Evolutionary conservation across 2,329 filamentous ascomycete genomes (phyloP).

Genomic region (Aphanoascus verrucosus): DNA sequence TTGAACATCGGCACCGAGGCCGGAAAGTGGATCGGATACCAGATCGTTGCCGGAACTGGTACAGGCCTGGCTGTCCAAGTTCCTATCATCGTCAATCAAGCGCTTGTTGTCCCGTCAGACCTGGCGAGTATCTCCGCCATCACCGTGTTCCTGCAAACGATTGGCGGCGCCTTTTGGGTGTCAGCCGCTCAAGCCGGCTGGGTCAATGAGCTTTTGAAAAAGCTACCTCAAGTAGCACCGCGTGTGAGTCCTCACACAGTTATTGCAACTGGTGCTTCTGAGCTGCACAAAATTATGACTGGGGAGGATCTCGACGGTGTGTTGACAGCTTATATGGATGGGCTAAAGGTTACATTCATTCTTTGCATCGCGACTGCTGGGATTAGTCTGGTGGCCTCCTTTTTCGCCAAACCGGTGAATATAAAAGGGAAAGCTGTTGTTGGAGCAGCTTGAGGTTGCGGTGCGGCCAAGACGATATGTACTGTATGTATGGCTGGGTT

Average conservation of each 20-base stretch:
- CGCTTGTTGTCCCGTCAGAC: conserved; percentile 15
- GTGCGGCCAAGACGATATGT: neutral
- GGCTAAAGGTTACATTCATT: conserved; percentile 12
- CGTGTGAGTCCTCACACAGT: conserved; percentile 36
- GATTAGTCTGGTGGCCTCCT: conserved; percentile 1
- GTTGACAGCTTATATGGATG: conserved; percentile 12
- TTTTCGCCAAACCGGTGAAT: conserved; percentile 5
- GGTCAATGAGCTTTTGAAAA: conserved; percentile 14
- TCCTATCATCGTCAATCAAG: conserved; percentile 17
- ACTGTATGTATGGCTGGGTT: neutral
- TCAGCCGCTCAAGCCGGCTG: conserved; percentile 19
- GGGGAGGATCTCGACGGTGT: conserved; percentile 22
- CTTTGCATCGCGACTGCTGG: conserved; percentile 9
- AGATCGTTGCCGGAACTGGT: conserved; percentile 20
- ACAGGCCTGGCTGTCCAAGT: conserved; percentile 20
- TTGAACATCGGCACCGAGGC: conserved; percentile 19
- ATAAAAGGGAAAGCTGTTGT: conserved; percentile 5
- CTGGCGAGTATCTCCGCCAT: conserved; percentile 18
- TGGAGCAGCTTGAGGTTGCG: conserved; percentile 4
- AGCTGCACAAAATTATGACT: conserved; percentile 46
- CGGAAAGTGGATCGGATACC: conserved; percentile 22
- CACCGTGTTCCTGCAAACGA: conserved; percentile 19
- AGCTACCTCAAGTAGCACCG: conserved; percentile 21
- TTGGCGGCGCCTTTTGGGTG: conserved; percentile 20
- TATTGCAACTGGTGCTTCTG: conserved; percentile 45